phyloP scores from a whole-genome alignment of 805 yeast species.

The Wickerhamiella sergipiensis region DNA sequence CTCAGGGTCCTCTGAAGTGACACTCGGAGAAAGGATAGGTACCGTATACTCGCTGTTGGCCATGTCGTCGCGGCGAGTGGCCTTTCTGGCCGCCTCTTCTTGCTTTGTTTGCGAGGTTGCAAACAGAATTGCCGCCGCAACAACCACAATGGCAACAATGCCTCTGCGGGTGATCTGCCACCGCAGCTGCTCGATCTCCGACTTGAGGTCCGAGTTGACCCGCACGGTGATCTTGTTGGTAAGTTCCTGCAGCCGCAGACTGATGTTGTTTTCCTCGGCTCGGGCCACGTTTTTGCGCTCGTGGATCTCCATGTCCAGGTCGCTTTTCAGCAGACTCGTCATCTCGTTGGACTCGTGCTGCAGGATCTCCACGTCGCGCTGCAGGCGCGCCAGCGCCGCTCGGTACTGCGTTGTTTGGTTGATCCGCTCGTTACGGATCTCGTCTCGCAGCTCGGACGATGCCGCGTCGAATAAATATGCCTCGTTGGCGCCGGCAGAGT shows the following conservation, averaged over 20 bases:
- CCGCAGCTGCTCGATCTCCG: slow-evolving; percentile 76
- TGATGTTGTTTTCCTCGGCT: slow-evolving; percentile 51
- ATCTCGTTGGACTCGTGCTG: slow-evolving; percentile 63
- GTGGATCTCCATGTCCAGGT: slow-evolving; percentile 67
- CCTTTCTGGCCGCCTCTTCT: background rate
- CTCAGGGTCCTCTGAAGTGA: slow-evolving; percentile 22
- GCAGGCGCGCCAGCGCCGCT: slow-evolving; percentile 51
- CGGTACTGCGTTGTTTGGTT: slow-evolving; percentile 53
- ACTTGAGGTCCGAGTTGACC: slow-evolving; percentile 64
- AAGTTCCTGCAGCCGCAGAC: slow-evolving; percentile 63
- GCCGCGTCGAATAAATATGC: slow-evolving; percentile 84
- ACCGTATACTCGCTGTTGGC: slow-evolving; percentile 17
- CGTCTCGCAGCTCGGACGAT: slow-evolving; percentile 70
- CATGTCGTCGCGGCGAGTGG: slow-evolving; percentile 2
- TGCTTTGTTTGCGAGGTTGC: background rate
- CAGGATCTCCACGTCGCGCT: slow-evolving; percentile 56
- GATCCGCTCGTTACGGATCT: slow-evolving; percentile 60
- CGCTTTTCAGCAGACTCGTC: slow-evolving; percentile 50
- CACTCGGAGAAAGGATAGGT: slow-evolving; percentile 18
- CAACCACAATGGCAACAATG: slow-evolving; percentile 53
- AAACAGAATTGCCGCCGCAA: slow-evolving; percentile 43
- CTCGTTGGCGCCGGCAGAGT: slow-evolving; percentile 73
- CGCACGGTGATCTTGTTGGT: slow-evolving; percentile 75
- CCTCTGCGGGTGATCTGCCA: slow-evolving; percentile 94
- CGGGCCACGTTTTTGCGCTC: slow-evolving; percentile 82